These are phyloP conservation scores for Talaromyces stipitatus DNA, from an alignment of 495 filamentous ascomycete genomes.

Conservation along the genomic window DNA sequence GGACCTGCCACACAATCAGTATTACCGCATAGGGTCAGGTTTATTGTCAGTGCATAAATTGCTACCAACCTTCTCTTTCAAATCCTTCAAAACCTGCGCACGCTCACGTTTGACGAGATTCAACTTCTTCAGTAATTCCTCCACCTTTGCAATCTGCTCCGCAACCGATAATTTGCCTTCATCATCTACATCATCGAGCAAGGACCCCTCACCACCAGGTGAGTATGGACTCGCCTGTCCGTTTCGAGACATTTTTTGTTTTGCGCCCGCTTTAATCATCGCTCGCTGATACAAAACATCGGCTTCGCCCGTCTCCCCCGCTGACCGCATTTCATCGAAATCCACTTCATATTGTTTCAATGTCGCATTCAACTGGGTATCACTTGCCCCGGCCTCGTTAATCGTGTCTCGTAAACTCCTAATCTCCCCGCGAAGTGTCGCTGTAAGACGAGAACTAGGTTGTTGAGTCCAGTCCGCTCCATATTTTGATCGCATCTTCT, in stretches of 20 bases:
- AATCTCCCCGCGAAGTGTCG: conserved; percentile 79
- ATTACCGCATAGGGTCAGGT: too few relatives aligned
- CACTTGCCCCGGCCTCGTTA: conserved; percentile 82
- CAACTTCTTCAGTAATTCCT: conserved; percentile 85
- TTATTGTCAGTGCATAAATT: too few relatives aligned
- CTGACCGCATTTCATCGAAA: conserved; percentile 91
- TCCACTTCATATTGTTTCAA: conserved; percentile 76
- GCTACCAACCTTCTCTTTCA: conserved; percentile 99
- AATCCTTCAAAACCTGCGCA: conserved; percentile 84
- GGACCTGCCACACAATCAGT: conserved; percentile 50
- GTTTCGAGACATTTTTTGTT: conserved; percentile 54
- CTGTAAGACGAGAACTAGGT: conserved; percentile 80
- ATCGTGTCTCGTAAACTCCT: conserved; percentile 79
- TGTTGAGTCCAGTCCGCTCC: conserved; percentile 95
- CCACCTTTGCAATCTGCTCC: conserved; percentile 83
- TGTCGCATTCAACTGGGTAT: conserved; percentile 76
- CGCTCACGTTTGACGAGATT: conserved; percentile 88
- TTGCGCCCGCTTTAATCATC: conserved; percentile 57
- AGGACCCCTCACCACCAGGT: conserved; percentile 59
- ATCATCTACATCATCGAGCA: conserved; percentile 87
- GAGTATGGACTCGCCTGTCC: conserved; percentile 47
- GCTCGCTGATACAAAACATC: conserved; percentile 86
- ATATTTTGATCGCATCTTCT: conserved; percentile 99
- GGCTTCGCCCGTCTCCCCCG: conserved; percentile 80
- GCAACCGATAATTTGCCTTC: conserved; percentile 71